A percentile compares a stretch with the other conserved stretches of the same genome.
Conservation (phyloP, 495 filamentous ascomycete species). For the Zalerion maritima region DNA sequence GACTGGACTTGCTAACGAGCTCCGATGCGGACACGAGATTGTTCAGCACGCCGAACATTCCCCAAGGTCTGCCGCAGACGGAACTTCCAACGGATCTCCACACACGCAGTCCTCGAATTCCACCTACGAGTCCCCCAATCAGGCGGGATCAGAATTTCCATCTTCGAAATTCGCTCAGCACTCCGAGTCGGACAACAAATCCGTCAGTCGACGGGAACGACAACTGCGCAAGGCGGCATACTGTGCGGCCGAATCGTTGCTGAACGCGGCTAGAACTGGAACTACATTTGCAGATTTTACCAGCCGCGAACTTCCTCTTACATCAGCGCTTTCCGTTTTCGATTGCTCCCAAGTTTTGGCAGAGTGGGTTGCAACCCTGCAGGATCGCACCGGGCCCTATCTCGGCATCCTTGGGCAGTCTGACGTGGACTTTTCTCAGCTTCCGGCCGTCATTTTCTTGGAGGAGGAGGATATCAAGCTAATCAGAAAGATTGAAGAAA, state of each 20-base stretch:
- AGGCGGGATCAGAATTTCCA: too few species aligned
- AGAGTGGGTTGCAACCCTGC: conserved; percentile 90
- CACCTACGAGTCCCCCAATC: too few species aligned
- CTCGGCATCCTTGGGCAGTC: conserved; percentile 78
- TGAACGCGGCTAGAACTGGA: conserved; percentile 76
- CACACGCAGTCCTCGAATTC: background rate
- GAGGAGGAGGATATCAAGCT: conserved; percentile 88
- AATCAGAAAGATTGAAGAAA: conserved; percentile 68
- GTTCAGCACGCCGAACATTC: conserved; percentile 63
- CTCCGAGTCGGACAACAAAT: conserved; percentile 15
- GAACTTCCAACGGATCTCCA: too few species aligned
- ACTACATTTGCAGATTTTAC: conserved; percentile 77
- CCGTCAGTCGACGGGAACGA: conserved; percentile 49
- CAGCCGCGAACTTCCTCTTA: conserved; percentile 80
- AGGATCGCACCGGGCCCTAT: conserved; percentile 83
- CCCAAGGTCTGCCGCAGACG: conserved; percentile 41
- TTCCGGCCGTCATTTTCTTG: conserved; percentile 75
- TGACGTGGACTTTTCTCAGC: conserved; percentile 57
- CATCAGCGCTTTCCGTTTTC: conserved; percentile 84
- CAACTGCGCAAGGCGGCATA: conserved; percentile 88
- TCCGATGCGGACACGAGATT: too few species aligned
- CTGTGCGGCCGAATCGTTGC: conserved; percentile 84
- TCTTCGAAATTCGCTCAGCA: conserved; percentile 15
- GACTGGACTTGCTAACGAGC: conserved; percentile 82
- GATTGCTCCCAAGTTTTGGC: conserved; percentile 96